Evolutionary conservation across 768 basidiomycete species (phyloP), one percentile per base, ranked within the genome.

Genomic region (Rhizopogon vulgaris): DNA sequence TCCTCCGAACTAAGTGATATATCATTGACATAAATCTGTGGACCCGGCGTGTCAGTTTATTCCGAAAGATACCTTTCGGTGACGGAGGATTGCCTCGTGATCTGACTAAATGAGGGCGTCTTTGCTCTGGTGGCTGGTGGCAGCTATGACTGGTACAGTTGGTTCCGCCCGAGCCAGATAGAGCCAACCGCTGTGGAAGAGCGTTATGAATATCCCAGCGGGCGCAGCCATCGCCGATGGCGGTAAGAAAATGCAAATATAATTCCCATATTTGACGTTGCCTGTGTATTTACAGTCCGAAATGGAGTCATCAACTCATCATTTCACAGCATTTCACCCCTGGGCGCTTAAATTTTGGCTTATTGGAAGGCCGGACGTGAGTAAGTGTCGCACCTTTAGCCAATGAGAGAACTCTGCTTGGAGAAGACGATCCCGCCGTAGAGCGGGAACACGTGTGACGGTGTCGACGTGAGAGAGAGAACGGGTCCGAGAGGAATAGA

Each of bases 361-460:
- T 7, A 30, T 30, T 6, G 24, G 28, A 15, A 14, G 17, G 17
- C 42, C 17, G 28, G 18, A 45, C 3, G 43, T 45, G 43, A n/a
- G 32, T 22, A 34, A 34, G 9, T 3, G 14, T 30, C 37, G 15
- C 37, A n/a, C 37, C n/a, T 38, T n/a, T 17, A 15, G 15, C 15
- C 14, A 37, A 37, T 37, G 36, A 7, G 37, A 38, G 15, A 22
- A 3, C 22, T 22, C 22, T 22, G 22, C 22, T 22, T 1, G 22
- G 22, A 43, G 38, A 10, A 41, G 51, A 58, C 58, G 56, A 59
- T 52, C 43, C 63, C 46, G 32, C 51, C 51, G 22, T 18, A 17
- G 45, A 47, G 22, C 34, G 41, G 48, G 48, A 46, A 46, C 45
- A 46, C 45, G 45, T 46, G 45, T 34, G 11, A 11, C 4, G 8